Conservation (phyloP, 2,329 filamentous ascomycete genomes). For the Emergomyces pasteurianus region DNA sequence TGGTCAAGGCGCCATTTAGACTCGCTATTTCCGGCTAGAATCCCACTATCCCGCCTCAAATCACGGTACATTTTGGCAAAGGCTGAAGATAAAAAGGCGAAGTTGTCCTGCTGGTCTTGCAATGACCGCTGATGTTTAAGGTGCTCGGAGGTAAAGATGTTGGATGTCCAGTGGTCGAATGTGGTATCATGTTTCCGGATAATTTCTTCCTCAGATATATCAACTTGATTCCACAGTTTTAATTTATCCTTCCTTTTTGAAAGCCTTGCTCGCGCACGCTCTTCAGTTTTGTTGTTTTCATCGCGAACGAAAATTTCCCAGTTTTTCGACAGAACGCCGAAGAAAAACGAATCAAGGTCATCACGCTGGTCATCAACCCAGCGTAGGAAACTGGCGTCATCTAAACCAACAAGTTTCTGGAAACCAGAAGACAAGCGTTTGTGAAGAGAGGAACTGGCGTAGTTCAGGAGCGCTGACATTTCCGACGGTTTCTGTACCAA, state of each 20-base stretch:
- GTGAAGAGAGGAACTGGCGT: constrained; percentile 59
- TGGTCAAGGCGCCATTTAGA: constrained; percentile 87
- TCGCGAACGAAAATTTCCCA: constrained; percentile 81
- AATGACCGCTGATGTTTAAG: constrained; percentile 78
- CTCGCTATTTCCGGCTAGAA: constrained; percentile 55
- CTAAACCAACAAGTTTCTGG: constrained; percentile 70
- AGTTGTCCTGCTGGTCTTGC: constrained; percentile 89
- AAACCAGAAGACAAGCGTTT: constrained; percentile 63
- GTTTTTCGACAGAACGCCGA: constrained; percentile 62
- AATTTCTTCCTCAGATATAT: constrained; percentile 55
- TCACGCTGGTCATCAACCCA: constrained; percentile 79
- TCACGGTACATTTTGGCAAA: constrained; percentile 71
- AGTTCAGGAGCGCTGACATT: constrained; percentile 59
- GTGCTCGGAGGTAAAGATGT: constrained; percentile 85
- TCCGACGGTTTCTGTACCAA: constrained; percentile 87
- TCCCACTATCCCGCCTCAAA: constrained; percentile 64
- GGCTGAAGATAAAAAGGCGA: constrained; percentile 60
- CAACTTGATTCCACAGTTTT: constrained; percentile 64
- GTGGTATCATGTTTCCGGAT: constrained; percentile 74
- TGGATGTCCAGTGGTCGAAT: constrained; percentile 85
- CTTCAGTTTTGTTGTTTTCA: constrained; percentile 71
- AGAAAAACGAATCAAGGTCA: constrained; percentile 71
- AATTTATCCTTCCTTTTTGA: constrained; percentile 70
- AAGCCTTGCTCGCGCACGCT: constrained; percentile 58
- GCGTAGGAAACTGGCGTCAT: constrained; percentile 73